Evolutionary conservation across 176 grass and related monocot genomes (phyloP), one percentile per base, ranked within the genome.

Genomic region (Puccinellia tenuiflora): DNA sequence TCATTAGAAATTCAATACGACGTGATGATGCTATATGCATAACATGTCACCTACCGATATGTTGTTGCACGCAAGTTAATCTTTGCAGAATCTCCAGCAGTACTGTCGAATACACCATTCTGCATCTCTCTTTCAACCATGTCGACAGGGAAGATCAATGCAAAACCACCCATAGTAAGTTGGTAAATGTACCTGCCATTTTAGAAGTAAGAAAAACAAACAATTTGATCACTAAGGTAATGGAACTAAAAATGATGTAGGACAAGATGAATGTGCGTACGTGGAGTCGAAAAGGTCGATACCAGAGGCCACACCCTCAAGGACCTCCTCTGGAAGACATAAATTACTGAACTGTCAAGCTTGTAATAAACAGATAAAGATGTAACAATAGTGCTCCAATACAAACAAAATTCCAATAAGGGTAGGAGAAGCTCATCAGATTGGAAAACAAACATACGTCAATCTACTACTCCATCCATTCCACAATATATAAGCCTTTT

Each of bases 261-360:
- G n/a, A 59, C 68, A 82, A 88, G 45, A 68, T 47, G 10, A 82
- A 64, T 38, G 21, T 30, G 30, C 84, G 16, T 94, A 98, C 96
- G 88, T 93, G 64, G 92, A 98, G 72, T 98, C 96, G 43, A 98
- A 98, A 40, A 98, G 88, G 81, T 98, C 96, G 16, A 98, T 83
- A 28, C 96, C 96, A 77, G 92, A 85, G 84, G 92, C 87, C 38
- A 98, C 86, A 80, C 96, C 96, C 88, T 98, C 90, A 80, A 98
- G 89, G 22, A 98, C 90, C 82, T 98, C 96, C 90, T 98, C 96
- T 93, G 76, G 34, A 88, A 81, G 38, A 77, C 63, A 85, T 34
- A 73, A 68, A 65, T 54, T 87, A 56, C 22, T 34, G 26, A 83
- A 46, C 18, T 75, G 53, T 85, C 61, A 91, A 73, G 76, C 52